Evolutionary conservation across 1,284 basidiomycete genomes (phyloP), one percentile per base, ranked within the genome.

Genomic region (Phlebopus sp.): DNA sequence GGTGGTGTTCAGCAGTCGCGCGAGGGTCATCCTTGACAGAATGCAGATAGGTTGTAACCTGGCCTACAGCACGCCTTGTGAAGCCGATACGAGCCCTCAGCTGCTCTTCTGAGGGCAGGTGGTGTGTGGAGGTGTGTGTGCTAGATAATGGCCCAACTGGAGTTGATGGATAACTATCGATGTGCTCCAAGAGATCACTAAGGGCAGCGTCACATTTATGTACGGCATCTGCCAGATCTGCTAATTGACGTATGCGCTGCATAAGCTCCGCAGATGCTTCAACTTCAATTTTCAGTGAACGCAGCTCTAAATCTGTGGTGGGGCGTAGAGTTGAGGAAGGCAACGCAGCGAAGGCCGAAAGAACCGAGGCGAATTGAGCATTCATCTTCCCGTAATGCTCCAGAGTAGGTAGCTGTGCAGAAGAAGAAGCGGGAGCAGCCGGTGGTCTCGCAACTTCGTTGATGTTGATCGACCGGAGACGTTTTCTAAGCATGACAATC

Each of bases 161-260:
- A 19, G 72, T 59, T 14, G 76, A 72, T 11, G 86, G 84, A 58
- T 81, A 87, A 56, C 82, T 84, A 63, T 92, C 90, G 47, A 91
- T 76, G 57, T 90, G 86, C 57, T 91, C 86, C 42, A 92, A 68
- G 7, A 92, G 72, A 59, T 91, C 86, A 58, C 90, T 92, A 34
- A 92, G 71, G 15, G 82, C 78, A n/a, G 74, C 69, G 59, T 92
- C 90, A 55, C 86, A 90, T 14, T 64, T 62, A 21, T 71, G 70
- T 9, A 86, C 62, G 23, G 70, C 62, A 21, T 73, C 64, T 2
- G 72, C 66, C 45, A 91, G 69, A 15, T 71, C 67, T 4, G 75
- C 76, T 23, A 92, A 70, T 35, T 67, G 68, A 48, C 76, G 66
- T 25, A 89, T 64, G 35, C 72, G 75, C 32, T 69, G 65, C 56